Conservation (phyloP, 805 yeast genomes). For the Yueomyces sp. region DNA sequence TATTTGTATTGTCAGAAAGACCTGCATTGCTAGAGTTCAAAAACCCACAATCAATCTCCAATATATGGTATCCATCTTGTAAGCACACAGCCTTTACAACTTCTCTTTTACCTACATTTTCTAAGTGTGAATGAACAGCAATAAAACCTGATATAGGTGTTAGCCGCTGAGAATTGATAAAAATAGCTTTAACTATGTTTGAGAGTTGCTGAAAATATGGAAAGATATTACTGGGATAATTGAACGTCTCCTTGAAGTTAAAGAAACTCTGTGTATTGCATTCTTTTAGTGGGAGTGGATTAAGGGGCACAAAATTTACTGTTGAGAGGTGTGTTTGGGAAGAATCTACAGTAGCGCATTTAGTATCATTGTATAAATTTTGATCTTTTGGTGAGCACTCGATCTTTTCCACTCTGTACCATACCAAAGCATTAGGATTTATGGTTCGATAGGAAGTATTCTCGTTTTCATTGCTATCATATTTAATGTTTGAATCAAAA, state of each 20-base stretch:
- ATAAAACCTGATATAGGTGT: constrained; percentile 33
- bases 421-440: constrained; percentile 39
- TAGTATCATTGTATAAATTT: neutral
- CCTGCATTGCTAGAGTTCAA: constrained; percentile 29
- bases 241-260: constrained; percentile 29
- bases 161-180: constrained; percentile 15
- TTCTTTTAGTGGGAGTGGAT: too few species aligned
- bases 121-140: constrained; percentile 49
- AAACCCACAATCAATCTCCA: constrained; percentile 57
- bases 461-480: neutral
- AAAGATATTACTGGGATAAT: constrained; percentile 24
- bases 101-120: constrained; percentile 72
- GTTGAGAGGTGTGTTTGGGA: constrained; percentile 52
- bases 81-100: constrained; percentile 41
- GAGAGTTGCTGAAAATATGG: constrained; percentile 37
- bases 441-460: neutral
- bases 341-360: constrained; percentile 53
- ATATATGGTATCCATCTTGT: constrained; percentile 50
- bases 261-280: constrained; percentile 26
- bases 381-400: constrained; percentile 6
- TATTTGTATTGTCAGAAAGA: constrained; percentile 37
- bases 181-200: constrained; percentile 43
- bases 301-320: constrained; percentile 38
- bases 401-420: constrained; percentile 60
- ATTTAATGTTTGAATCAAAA: constrained; percentile 33